Evolutionary conservation across 768 basidiomycete species (phyloP).

Genomic region (Galerina sulciceps): DNA sequence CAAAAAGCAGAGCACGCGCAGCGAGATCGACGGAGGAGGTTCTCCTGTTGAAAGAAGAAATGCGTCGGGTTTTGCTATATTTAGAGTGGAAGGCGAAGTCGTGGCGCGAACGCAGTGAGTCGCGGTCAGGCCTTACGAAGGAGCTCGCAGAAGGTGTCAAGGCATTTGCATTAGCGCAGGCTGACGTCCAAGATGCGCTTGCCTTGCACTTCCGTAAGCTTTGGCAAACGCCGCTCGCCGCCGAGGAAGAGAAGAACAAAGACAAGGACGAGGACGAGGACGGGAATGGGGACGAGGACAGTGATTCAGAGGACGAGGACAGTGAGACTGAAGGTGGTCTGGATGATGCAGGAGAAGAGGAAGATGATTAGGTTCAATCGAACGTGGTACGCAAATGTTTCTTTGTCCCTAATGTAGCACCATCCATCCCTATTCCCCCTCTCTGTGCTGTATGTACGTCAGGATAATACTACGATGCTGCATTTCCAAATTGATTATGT

Average conservation of each 20-base stretch:
- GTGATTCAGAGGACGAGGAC: not conserved
- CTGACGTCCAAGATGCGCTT: not conserved
- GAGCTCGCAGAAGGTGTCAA: conserved; percentile 5
- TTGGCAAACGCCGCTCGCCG: not conserved
- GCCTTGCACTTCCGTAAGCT: conserved; percentile 17
- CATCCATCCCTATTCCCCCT: too few relatives aligned
- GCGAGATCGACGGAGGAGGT: conserved; percentile 17
- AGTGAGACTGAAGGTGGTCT: not conserved
- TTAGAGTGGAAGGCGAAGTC: conserved; percentile 7
- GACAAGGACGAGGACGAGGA: not conserved
- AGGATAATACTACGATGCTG: too few relatives aligned
- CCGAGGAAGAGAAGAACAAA: not conserved
- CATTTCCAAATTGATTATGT: too few relatives aligned
- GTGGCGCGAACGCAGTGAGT: not conserved
- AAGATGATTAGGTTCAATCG: not conserved
- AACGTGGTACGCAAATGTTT: too few relatives aligned
- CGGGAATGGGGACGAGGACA: not conserved
- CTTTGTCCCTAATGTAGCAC: too few relatives aligned
- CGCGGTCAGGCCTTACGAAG: not conserved
- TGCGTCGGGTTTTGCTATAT: conserved; percentile 7
- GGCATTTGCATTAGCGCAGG: conserved; percentile 10
- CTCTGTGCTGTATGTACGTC: too few relatives aligned
- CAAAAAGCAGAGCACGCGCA: conserved; percentile 12
- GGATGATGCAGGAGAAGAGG: not conserved
- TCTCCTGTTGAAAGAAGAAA: conserved; percentile 14